These are phyloP conservation scores for Pseudomonodictys pantanalensis DNA, from an alignment of 495 filamentous ascomycete genomes.

Conservation along the genomic window DNA sequence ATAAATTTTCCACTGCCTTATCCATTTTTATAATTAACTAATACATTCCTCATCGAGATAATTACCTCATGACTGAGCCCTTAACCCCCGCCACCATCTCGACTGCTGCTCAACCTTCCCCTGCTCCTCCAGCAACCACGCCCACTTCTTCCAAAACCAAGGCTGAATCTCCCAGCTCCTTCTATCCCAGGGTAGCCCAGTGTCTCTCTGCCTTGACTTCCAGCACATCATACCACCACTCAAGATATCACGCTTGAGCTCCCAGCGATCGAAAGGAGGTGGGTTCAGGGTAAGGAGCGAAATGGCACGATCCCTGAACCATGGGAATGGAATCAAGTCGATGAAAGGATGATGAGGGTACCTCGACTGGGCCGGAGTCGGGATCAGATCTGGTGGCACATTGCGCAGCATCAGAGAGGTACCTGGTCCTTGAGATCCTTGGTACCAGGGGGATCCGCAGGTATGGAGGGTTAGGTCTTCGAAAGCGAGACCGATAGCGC, in stretches of 20 bases:
- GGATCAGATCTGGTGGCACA: conserved; percentile 11
- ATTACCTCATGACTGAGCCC: no score
- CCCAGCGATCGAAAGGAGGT: neutral
- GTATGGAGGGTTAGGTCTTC: neutral
- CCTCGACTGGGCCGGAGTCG: conserved; percentile 5
- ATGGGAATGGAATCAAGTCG: conserved; percentile 12
- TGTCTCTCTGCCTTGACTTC: conserved; percentile 2
- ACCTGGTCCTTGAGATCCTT: neutral
- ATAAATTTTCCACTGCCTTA: neutral
- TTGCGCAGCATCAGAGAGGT: neutral
- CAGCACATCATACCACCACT: conserved; percentile 9
- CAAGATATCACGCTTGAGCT: conserved; percentile 13
- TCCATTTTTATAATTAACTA: neutral
- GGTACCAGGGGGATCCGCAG: conserved; percentile 6
- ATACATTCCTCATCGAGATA: neutral
- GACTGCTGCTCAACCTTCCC: conserved; percentile 14
- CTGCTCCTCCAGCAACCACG: conserved; percentile 12
- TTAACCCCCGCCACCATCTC: conserved; percentile 15
- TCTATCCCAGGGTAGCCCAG: conserved; percentile 17
- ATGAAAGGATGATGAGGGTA: conserved; percentile 15
- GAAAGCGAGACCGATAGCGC: neutral
- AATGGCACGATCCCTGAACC: conserved; percentile 14
- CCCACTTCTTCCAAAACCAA: conserved; percentile 20
- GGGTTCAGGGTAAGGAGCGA: neutral
- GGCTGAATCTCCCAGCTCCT: conserved; percentile 19